Percentiles rank a stretch among this genome's conserved stretches.
Evolutionary conservation across 495 filamentous ascomycete genomes (phyloP).

Genomic region (Aspergillus haitiensis): DNA sequence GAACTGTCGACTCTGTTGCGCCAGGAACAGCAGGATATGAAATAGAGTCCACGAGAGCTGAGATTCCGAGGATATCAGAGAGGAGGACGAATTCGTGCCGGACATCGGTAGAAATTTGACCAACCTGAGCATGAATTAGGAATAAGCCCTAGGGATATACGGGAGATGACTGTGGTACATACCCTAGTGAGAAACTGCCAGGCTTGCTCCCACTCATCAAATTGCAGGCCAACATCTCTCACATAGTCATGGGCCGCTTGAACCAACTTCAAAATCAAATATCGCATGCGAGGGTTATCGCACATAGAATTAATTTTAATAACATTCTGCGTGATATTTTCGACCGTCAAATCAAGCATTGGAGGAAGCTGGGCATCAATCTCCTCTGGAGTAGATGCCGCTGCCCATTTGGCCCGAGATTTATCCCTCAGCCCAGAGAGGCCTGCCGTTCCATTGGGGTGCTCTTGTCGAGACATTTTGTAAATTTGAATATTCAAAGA

Average conservation of each 20-base stretch:
- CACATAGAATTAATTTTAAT: constrained; percentile 63
- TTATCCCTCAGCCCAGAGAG: constrained; percentile 4
- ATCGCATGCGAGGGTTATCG: constrained; percentile 56
- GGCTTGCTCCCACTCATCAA: constrained; percentile 16
- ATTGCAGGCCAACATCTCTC: constrained; percentile 12
- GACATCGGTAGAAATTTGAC: constrained; percentile 63
- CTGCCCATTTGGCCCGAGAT: constrained; percentile 17
- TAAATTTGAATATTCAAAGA: background rate
- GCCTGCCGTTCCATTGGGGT: constrained; percentile 2
- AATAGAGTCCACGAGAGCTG: constrained; percentile 63
- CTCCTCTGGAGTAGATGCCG: constrained; percentile 11
- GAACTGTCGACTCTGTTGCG: constrained; percentile 73
- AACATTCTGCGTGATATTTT: constrained; percentile 69
- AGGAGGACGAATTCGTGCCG: constrained; percentile 82
- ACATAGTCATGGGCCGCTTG: constrained; percentile 14
- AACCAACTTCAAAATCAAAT: constrained; percentile 47
- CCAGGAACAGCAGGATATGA: constrained; percentile 70
- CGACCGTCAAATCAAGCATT: constrained; percentile 56
- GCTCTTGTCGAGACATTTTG: constrained; percentile 6
- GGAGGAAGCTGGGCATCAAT: constrained; percentile 8
- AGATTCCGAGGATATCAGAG: constrained; percentile 77
- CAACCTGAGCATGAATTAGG: constrained; percentile 27
- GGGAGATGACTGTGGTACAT: background rate
- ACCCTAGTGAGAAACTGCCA: constrained; percentile 14
- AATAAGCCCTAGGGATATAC: no score